phyloP scores from a whole-genome alignment of 345 rosid species.

The Raphanus sativus region DNA sequence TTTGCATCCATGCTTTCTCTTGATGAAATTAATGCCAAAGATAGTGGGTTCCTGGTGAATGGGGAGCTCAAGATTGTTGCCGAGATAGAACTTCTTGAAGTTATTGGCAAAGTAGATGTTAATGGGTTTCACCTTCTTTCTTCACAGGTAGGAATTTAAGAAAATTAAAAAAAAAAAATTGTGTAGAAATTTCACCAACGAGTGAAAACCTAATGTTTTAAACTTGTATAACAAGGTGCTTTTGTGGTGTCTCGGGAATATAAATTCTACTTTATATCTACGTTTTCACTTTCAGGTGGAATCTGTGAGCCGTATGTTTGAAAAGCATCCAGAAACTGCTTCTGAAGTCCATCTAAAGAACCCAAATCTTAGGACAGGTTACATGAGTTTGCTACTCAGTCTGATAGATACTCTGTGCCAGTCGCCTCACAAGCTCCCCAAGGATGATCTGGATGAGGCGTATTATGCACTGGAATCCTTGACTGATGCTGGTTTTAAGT shows the following conservation, averaged over 20 bases:
- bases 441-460: neutral
- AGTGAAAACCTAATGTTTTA: neutral
- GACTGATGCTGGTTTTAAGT: neutral
- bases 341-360: neutral
- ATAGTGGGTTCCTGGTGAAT: conserved; percentile 36
- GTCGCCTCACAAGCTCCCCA: neutral
- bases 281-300: neutral
- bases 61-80: conserved; percentile 62
- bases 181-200: neutral
- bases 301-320: neutral
- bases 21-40: neutral
- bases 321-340: neutral
- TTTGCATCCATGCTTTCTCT: neutral
- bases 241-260: neutral
- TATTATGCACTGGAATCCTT: neutral
- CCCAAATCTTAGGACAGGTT: neutral
- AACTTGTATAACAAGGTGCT: neutral
- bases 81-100: conserved; percentile 44
- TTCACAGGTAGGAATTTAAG: neutral
- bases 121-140: conserved; percentile 1
- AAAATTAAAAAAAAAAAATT: neutral
- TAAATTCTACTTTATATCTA: neutral
- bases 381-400: neutral
- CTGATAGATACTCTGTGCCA: neutral
- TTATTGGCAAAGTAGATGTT: conserved; percentile 24